These are phyloP conservation scores for Diphasiastrum complanatum DNA, from an alignment of 83 land plant species.

Conservation along the genomic window DNA sequence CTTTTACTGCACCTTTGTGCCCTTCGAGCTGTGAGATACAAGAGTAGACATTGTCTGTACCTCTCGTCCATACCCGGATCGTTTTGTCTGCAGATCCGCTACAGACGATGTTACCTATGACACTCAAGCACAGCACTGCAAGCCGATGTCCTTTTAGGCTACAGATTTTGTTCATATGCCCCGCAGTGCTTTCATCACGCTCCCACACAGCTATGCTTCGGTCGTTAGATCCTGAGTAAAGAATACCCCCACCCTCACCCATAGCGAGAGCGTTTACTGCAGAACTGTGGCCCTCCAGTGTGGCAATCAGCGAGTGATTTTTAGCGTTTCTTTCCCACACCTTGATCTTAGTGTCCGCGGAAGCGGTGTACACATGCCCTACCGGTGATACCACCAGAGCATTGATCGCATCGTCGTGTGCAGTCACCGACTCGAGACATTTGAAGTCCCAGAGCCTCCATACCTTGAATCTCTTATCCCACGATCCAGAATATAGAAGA, in stretches of 20 bases:
- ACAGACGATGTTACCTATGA: background rate
- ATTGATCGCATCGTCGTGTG: background rate
- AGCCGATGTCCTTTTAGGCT: background rate
- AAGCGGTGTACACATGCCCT: background rate
- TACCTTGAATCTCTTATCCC: too few relatives aligned
- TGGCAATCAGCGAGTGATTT: background rate
- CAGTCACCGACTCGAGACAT: too few relatives aligned
- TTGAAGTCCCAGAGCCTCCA: too few relatives aligned
- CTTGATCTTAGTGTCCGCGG: too few relatives aligned
- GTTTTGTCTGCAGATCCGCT: background rate
- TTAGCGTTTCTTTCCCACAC: background rate
- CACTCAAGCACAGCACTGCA: background rate
- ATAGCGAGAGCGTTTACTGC: background rate
- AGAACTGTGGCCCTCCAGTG: background rate
- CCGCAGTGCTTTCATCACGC: background rate
- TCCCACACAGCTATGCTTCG: background rate
- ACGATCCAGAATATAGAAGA: too few relatives aligned
- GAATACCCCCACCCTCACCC: background rate
- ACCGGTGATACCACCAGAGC: background rate
- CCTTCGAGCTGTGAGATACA: too few relatives aligned
- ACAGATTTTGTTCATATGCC: background rate
- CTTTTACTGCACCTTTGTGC: too few relatives aligned
- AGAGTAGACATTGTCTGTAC: too few relatives aligned
- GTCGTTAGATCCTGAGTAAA: background rate
- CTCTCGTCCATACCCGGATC: background rate